Evolutionary conservation across 2,329 filamentous ascomycete genomes (phyloP).

Genomic region (Colletotrichum karsti): DNA sequence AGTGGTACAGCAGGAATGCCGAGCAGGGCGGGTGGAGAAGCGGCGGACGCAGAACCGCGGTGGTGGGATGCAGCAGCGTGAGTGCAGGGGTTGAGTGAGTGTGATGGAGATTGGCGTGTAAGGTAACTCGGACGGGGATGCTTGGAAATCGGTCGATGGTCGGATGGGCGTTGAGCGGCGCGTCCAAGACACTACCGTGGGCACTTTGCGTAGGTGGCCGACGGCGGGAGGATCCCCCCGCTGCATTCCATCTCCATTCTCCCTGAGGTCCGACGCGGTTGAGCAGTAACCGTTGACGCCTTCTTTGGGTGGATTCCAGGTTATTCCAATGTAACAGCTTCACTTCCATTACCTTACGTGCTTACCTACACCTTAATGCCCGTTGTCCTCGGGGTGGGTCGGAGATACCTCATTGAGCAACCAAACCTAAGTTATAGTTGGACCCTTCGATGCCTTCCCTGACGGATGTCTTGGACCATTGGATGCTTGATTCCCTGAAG

Average conservation of each 20-base stretch:
- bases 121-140: slow-evolving; percentile 26
- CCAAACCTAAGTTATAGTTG: not conserved
- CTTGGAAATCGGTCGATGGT: slow-evolving; percentile 28
- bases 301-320: too few species aligned
- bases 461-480: not conserved
- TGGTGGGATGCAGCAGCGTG: slow-evolving; percentile 20
- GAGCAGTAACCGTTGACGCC: not conserved
- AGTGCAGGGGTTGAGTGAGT: too few species aligned
- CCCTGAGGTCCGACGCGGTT: not conserved
- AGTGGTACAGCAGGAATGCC: slow-evolving; percentile 23
- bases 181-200: not conserved
- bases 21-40: slow-evolving; percentile 27
- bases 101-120: slow-evolving; percentile 1
- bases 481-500: not conserved
- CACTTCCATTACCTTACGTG: not conserved
- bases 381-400: not conserved
- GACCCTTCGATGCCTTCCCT: not conserved
- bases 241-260: too few species aligned
- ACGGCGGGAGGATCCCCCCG: not conserved
- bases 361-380: not conserved
- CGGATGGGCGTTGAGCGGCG: slow-evolving; percentile 18
- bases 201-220: slow-evolving; percentile 3
- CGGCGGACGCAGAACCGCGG: slow-evolving; percentile 26
- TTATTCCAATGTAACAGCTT: too few species aligned
- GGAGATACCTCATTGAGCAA: not conserved